Percentiles rank a stretch among this genome's conserved stretches.
Evolutionary conservation across 352 stramenopile genomes (phyloP).

Genomic region (Pythium insidiosum): DNA sequence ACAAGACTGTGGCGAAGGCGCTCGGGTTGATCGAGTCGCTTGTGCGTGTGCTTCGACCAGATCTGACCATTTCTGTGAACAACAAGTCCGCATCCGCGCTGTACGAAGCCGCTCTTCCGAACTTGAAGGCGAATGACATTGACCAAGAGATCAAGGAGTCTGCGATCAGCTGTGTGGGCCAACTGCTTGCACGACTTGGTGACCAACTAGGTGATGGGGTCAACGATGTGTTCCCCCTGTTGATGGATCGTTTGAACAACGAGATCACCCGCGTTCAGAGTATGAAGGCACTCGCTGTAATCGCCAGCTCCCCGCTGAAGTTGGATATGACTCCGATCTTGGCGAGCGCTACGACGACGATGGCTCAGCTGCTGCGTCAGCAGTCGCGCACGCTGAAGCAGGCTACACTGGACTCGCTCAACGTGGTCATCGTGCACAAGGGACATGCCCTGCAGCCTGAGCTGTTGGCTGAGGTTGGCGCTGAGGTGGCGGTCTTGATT

Average conservation of each 20-base stretch:
- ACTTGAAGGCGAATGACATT: slow-evolving; percentile 94
- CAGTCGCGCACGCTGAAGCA: slow-evolving; percentile 95
- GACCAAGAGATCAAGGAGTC: slow-evolving; percentile 99
- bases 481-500: slow-evolving; percentile 88
- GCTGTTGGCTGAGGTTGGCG: slow-evolving; percentile 87
- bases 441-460: slow-evolving; percentile 51
- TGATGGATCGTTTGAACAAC: slow-evolving; percentile 96
- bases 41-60: slow-evolving; percentile 69
- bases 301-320: slow-evolving; percentile 78
- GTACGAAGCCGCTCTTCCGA: slow-evolving; percentile 91
- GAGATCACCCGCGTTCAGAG: slow-evolving; percentile 96
- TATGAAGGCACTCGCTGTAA: slow-evolving; percentile 92
- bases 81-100: slow-evolving; percentile 73
- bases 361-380: slow-evolving; percentile 92
- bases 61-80: slow-evolving; percentile 12
- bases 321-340: slow-evolving; percentile 92
- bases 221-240: slow-evolving; percentile 81
- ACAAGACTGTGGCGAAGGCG: slow-evolving; percentile 97
- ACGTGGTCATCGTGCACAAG: slow-evolving; percentile 82
- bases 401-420: slow-evolving; percentile 88
- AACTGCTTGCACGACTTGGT: slow-evolving; percentile 80
- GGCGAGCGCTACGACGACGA: slow-evolving; percentile 71
- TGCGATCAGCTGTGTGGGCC: slow-evolving; percentile 87
- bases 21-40: slow-evolving; percentile 90
- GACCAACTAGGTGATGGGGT: slow-evolving; percentile 76